Conservation (phyloP, 2,329 filamentous ascomycete species). For the Pseudogymnoascus sp. region DNA sequence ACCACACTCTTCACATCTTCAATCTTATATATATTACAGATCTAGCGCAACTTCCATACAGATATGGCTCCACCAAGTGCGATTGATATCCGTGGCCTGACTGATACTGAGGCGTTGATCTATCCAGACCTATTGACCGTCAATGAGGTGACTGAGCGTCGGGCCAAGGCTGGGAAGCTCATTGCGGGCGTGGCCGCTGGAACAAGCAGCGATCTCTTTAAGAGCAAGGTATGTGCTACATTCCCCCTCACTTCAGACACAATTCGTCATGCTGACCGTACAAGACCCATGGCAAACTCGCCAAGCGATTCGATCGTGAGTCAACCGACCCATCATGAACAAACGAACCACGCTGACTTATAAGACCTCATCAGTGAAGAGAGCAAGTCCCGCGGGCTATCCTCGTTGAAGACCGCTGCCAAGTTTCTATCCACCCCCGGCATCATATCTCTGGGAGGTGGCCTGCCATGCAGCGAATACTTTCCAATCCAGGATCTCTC, state of each 20-base stretch:
- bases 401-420: constrained; percentile 75
- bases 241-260: constrained; percentile 2
- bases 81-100: constrained; percentile 29
- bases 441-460: constrained; percentile 86
- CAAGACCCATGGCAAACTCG: constrained; percentile 54
- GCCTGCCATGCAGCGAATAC: constrained; percentile 78
- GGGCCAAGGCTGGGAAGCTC: constrained; percentile 63
- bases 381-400: constrained; percentile 50
- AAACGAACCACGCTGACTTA: constrained; percentile 10
- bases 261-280: constrained; percentile 22
- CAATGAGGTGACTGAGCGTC: constrained; percentile 56
- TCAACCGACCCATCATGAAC: constrained; percentile 19
- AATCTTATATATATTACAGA: not conserved
- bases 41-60: not conserved
- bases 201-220: constrained; percentile 76
- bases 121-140: constrained; percentile 43
- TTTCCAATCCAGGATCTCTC: constrained; percentile 81
- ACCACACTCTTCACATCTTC: not conserved
- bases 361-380: constrained; percentile 51
- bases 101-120: constrained; percentile 33
- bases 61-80: constrained; percentile 13
- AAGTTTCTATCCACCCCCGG: constrained; percentile 68
- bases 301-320: constrained; percentile 79
- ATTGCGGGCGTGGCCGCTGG: constrained; percentile 68
- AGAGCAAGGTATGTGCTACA: constrained; percentile 50